phyloP scores from a whole-genome alignment of 768 basidiomycete genomes.

The Lactarius hengduanensis region DNA sequence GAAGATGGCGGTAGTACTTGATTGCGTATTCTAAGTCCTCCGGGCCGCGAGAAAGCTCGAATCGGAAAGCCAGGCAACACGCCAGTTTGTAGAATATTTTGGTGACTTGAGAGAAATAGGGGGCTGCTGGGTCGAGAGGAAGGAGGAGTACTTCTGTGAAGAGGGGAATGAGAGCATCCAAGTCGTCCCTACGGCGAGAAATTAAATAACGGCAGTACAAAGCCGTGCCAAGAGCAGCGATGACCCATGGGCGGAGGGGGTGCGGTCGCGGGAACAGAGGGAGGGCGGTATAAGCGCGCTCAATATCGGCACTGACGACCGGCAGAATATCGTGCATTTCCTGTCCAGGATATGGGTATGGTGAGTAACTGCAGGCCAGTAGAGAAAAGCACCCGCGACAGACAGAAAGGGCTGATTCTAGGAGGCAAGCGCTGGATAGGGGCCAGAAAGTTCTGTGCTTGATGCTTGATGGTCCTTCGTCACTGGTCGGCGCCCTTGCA shows the following conservation, averaged over 20 bases:
- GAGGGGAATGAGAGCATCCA: conserved; percentile 4
- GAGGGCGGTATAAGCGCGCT: background rate
- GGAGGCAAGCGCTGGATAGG: too few relatives aligned
- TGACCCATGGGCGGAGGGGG: background rate
- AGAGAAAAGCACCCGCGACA: conserved; percentile 1
- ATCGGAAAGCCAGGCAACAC: conserved; percentile 1
- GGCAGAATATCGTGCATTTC: background rate
- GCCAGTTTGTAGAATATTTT: conserved; percentile 11
- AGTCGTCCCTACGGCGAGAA: conserved; percentile 4
- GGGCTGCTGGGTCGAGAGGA: background rate
- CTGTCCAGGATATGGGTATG: background rate
- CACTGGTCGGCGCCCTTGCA: too few relatives aligned
- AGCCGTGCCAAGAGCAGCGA: conserved; percentile 1
- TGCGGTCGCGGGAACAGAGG: conserved; percentile 1
- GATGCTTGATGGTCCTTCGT: too few relatives aligned
- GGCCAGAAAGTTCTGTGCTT: too few relatives aligned
- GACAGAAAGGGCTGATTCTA: too few relatives aligned
- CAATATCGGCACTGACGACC: background rate
- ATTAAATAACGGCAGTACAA: conserved; percentile 1
- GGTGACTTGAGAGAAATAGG: background rate
- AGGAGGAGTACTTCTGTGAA: conserved; percentile 15
- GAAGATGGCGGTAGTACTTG: conserved; percentile 9
- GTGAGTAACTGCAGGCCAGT: background rate
- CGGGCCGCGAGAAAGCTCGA: background rate
- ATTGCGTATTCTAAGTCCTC: background rate